Evolutionary conservation across 495 filamentous ascomycete genomes (phyloP), one percentile per base, ranked within the genome.

Genomic region (Talaromyces thailandensis): DNA sequence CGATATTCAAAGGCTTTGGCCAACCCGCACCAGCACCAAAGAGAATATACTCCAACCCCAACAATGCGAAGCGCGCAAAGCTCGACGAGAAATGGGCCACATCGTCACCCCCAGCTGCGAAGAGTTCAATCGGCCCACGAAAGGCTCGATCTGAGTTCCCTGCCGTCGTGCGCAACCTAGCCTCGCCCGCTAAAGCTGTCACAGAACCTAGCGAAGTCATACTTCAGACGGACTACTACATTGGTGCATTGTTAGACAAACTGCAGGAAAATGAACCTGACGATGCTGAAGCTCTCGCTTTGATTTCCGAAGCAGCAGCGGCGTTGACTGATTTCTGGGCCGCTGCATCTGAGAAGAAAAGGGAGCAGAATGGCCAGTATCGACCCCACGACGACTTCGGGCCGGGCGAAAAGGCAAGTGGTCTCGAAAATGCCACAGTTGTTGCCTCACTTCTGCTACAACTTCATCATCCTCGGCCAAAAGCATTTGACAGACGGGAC

Each of bases 381-480:
- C 77, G 81, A 58, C 81, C 84, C 56, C 79, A 84, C 60, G 62
- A 71, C 14, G 70, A 69, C 58, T 85, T 91, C 68, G 89, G 88
- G 1, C 88, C 88, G 28, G 82, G 81, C 4, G 78, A 84, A 35
- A 66, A 79, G 52, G 82, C 84, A 11, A 73, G 83, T 3, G 67
- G 77, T 18, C 77, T 91, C 32, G 81, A 82, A 50, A 92, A 92
- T 68, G 90, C 92, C 12, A 83, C 81, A 62, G 94, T 87, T 67
- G 58, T 96, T 8, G 85, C 84, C 28, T 83, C 82, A 18, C 73
- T 96, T 14, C 76, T 91, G 8, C 79, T 96, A 23, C 83, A 83
- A 59, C 79, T 95, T 32, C 88, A 92, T 66, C 88, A 94, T 68
- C 88, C 90, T 32, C 78, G 79, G 23, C 71, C 69, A 23, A 43